Base-by-base conservation (phyloP, 805 yeast genomes). In the Gaillardinia entomophila region DNA sequence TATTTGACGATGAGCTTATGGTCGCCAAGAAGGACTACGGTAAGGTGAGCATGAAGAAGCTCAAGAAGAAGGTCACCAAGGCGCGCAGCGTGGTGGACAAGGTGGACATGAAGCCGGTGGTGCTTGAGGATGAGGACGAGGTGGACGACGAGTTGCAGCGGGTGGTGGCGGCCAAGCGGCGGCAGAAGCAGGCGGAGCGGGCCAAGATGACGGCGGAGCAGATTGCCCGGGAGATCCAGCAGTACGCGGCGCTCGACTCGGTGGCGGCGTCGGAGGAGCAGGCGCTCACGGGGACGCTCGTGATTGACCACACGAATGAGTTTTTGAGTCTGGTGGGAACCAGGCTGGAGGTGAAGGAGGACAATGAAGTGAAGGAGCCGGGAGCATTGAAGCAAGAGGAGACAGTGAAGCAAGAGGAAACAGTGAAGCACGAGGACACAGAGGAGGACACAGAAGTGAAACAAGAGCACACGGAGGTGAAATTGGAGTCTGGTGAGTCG, bases 1-100 rank as follows among this genome's bases (percentile, higher is more conserved):
- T 15, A 23, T 24, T 11, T n/a, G 36, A 35, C 16, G 36, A 29
- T 4, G 43, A 37, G 7, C 43, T 34, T 12, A 28, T 18, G 4
- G 30, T 25, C 2, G 28, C 26, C 5, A 36, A 33, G 16, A 42
- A 36, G 12, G 50, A 42, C 19, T 38, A 36, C 19, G 26, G 33
- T 5, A 37, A 37, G 29, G 46, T 52, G 11, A 61, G 62, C 37
- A 62, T 67, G 57, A 68, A 63, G 38, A 70, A 71, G 42, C 46
- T 66, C 2, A 63, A 66, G 36, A 66, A 68, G 42, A 62, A 61
- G 16, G 55, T 55, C 41, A 29, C 41, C 23, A 53, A 54, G 37
- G 46, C 61, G 43, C 49, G 51, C 31, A 37, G 54, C 25, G 66
- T 58, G 34, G 56, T 58, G 23, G 49, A 43, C 16, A 55, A 54